Conservation (phyloP, 148 eudicot species). For the Rheum nobile region DNA sequence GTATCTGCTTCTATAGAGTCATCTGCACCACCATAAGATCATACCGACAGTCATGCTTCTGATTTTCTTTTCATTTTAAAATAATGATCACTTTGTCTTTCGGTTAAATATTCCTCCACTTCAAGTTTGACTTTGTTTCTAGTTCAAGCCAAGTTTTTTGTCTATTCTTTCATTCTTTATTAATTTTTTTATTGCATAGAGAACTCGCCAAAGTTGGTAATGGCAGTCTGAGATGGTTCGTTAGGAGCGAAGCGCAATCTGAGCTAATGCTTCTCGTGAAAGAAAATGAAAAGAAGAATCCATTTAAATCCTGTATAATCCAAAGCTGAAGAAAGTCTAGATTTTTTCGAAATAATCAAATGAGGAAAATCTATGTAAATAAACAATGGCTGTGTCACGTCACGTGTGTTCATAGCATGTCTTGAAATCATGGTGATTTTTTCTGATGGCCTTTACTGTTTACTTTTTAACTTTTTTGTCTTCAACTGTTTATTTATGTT, state of each 20-base stretch:
- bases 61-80: constrained; percentile 1
- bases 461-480: neutral
- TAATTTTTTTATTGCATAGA: neutral
- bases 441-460: neutral
- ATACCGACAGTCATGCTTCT: neutral
- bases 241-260: neutral
- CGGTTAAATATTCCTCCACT: neutral
- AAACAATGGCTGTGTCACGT: neutral
- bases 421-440: neutral
- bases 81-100: neutral
- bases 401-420: neutral
- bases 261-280: neutral
- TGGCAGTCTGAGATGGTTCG: neutral
- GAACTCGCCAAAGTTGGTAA: neutral
- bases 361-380: neutral
- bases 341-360: too few relatives aligned
- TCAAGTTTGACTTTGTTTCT: neutral
- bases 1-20: neutral
- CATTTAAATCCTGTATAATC: neutral
- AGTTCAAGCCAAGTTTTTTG: neutral
- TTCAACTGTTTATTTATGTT: neutral
- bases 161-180: neutral
- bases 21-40: neutral
- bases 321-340: neutral
- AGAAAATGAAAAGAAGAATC: neutral